Percentiles rank a stretch among this genome's conserved stretches.
These are phyloP conservation scores for Cercophora samala DNA, from an alignment of 495 filamentous ascomycete species.

Conservation along the genomic window DNA sequence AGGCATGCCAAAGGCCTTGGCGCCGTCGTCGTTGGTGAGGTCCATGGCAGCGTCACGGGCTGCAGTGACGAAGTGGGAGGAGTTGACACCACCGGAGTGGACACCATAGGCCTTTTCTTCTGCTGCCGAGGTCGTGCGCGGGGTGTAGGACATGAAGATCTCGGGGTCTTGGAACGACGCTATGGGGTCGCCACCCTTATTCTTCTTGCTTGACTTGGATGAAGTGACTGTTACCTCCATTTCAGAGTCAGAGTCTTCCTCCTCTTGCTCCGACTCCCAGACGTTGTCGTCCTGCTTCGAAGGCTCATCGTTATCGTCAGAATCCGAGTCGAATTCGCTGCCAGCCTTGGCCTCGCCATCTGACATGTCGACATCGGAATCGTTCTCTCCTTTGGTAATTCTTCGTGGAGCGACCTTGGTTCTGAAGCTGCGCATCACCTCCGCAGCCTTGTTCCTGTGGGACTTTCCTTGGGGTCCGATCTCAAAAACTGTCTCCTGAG, in stretches of 20 bases:
- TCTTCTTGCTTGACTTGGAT: conserved; percentile 46
- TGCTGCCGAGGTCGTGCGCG: conserved; percentile 66
- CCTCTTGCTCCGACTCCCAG: conserved; percentile 48
- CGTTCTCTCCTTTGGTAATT: conserved; percentile 32
- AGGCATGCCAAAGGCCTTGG: conserved; percentile 69
- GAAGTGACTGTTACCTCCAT: conserved; percentile 80
- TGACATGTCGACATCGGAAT: conserved; percentile 33
- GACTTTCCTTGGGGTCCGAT: conserved; percentile 66
- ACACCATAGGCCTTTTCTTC: conserved; percentile 93
- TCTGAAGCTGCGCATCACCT: conserved; percentile 69
- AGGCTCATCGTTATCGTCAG: conserved; percentile 44
- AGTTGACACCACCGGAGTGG: conserved; percentile 64
- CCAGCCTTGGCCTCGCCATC: conserved; percentile 28
- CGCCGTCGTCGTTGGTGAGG: conserved; percentile 78
- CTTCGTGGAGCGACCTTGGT: conserved; percentile 55
- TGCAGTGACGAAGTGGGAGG: conserved; percentile 73
- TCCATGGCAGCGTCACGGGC: conserved; percentile 86
- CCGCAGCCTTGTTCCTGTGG: conserved; percentile 64
- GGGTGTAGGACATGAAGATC: conserved; percentile 93
- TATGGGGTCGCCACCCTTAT: conserved; percentile 21
- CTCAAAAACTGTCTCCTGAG: conserved; percentile 92
- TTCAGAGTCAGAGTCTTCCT: conserved; percentile 67
- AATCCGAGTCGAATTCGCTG: conserved; percentile 26
- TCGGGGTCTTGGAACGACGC: conserved; percentile 74
- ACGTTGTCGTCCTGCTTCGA: conserved; percentile 36